phyloP scores from a whole-genome alignment of 805 yeast species.

The Jamesozyma rosinii region DNA sequence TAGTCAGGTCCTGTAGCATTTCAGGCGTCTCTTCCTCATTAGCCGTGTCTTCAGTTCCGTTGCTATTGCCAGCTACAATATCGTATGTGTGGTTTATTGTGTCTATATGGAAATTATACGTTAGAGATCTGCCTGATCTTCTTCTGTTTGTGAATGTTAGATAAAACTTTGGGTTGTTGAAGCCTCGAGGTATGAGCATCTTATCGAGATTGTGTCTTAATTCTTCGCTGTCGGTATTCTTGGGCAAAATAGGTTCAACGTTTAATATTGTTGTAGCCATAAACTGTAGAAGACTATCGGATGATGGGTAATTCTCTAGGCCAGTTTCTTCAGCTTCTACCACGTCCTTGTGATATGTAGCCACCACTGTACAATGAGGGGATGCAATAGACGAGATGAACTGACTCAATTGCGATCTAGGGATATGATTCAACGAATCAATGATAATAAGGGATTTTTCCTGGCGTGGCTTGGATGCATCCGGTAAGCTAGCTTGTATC shows the following conservation, averaged over 20 bases:
- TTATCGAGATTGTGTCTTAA: conserved; percentile 33
- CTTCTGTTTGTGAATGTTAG: conserved; percentile 58
- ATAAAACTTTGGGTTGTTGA: conserved; percentile 41
- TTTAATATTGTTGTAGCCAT: conserved; percentile 71
- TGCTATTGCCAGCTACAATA: conserved; percentile 17
- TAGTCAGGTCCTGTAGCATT: conserved; percentile 64
- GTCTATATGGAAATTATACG: conserved; percentile 47
- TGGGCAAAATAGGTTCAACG: conserved; percentile 37
- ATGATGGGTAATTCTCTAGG: conserved; percentile 41
- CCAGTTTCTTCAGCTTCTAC: conserved; percentile 29
- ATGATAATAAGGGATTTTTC: conserved; percentile 38
- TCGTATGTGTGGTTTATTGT: conserved; percentile 36
- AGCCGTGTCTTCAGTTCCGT: conserved; percentile 20
- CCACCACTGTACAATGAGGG: conserved; percentile 39
- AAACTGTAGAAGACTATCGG: conserved; percentile 46
- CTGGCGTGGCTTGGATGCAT: conserved; percentile 9
- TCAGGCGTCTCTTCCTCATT: conserved; percentile 37
- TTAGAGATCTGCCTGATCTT: conserved; percentile 72
- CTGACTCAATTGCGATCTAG: conserved; percentile 37
- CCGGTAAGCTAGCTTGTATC: conserved; percentile 18
- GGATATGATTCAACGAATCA: conserved; percentile 60
- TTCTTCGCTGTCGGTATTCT: conserved; percentile 39
- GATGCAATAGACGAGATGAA: conserved; percentile 44
- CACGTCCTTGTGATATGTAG: conserved; percentile 38
- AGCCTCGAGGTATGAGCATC: conserved; percentile 42